Base-by-base conservation (phyloP, 345 rosid genomes). In the Aegle marmelos region DNA sequence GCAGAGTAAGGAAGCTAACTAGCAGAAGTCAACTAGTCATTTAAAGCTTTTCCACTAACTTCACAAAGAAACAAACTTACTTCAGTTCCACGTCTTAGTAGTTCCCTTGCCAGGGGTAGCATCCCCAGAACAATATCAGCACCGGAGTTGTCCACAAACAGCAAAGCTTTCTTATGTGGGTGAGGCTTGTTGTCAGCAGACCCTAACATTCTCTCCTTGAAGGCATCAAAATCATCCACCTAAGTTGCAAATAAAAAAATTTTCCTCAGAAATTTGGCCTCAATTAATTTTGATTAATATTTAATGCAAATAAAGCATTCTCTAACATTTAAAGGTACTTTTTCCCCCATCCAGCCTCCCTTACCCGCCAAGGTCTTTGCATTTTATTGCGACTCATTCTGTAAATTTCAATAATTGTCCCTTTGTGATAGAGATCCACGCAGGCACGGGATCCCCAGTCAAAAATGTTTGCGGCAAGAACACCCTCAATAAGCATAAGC, bases 401-500 rank as follows among this genome's bases (percentile, higher is more conserved):
- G 73, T 96, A 96, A 77, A 96, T 96, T 85, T 96, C 99, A 77
- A 96, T 96, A 70, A 96, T 96, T 45, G 99, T 96, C 74, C 99
- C 99, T 79, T 96, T 92, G 78, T 92, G 99, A 84, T 96, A 96
- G 72, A 96, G 94, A 76, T 96, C 99, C 84, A 96, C 99, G 83
- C 99, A 96, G 36, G 99, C 98, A 68, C 97, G 92, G 75, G 98
- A 94, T 78, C 99, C 99, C 99, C 99, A 96, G 84, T 96, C 99
- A 75, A 96, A 96, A 85, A 96, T 96, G 74, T 96, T 96, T 73
- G 99, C 99, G 79, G 99, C 99, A 68, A 96, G 91, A 83, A 92
- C 99, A 70, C 99, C 99, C 83, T 92, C 98, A 56, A 96, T 91
- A 54, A 96, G 89, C 61, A 90, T 90, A 76, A 94, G 97, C 89